These are phyloP conservation scores for Globisporangium uncinulatum DNA, from an alignment of 352 stramenopile genomes.

Conservation along the genomic window DNA sequence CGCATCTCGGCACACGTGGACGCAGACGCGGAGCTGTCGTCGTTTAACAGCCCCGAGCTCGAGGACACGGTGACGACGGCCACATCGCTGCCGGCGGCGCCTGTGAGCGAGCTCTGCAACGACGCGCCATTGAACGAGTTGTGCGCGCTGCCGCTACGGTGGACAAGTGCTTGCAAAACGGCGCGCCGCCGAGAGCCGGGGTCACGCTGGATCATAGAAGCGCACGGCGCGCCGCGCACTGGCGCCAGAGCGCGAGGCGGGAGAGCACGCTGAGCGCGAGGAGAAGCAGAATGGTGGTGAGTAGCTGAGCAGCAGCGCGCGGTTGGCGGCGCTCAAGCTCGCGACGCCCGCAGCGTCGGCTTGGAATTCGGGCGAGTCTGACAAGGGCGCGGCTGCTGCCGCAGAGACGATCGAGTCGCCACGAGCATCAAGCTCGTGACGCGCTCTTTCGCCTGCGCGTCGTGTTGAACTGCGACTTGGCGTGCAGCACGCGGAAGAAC, in stretches of 20 bases:
- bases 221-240: constrained; percentile 31
- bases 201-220: constrained; percentile 8
- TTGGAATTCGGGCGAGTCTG: too few species aligned
- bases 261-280: constrained; percentile 52
- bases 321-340: constrained; percentile 36
- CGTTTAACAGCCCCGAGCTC: constrained; percentile 42
- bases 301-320: constrained; percentile 26
- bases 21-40: constrained; percentile 38
- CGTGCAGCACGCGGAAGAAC: too few species aligned
- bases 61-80: constrained; percentile 11
- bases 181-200: not conserved
- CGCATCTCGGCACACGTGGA: constrained; percentile 75
- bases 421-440: too few species aligned
- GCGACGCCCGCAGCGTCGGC: constrained; percentile 13
- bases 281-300: constrained; percentile 51
- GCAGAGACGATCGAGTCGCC: too few species aligned
- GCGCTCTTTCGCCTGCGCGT: too few species aligned
- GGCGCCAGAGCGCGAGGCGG: constrained; percentile 38
- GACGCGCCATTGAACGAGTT: constrained; percentile 27
- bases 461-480: too few species aligned
- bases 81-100: not conserved
- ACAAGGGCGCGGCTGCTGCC: too few species aligned
- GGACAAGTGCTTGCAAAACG: constrained; percentile 11
- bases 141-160: constrained; percentile 8
- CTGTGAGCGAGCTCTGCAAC: constrained; percentile 4